Conservation (phyloP, 73 alveolate genomes). For the Tetrahymena elliotti region DNA sequence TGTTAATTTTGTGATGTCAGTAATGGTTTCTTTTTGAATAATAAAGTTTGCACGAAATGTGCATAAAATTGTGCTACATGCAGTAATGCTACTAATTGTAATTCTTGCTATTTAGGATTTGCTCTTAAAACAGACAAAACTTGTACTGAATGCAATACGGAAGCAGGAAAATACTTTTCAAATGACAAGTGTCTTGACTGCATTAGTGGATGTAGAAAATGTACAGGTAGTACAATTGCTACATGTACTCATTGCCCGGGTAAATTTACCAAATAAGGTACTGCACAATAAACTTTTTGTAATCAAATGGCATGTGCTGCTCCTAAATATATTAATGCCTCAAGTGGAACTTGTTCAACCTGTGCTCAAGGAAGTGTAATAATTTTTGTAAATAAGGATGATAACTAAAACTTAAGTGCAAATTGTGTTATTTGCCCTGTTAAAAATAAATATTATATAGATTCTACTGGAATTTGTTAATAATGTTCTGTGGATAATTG, state of each 20-base stretch:
- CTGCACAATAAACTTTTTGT: not conserved
- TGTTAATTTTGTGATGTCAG: not conserved
- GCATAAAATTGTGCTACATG: not conserved
- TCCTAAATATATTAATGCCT: not conserved
- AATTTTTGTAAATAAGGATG: not conserved
- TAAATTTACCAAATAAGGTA: not conserved
- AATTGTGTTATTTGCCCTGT: not conserved
- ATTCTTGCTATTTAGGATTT: not conserved
- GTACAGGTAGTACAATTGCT: not conserved
- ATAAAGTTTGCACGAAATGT: not conserved
- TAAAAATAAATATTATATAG: not conserved
- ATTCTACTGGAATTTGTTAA: not conserved
- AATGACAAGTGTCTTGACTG: not conserved
- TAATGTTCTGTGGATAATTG: not conserved
- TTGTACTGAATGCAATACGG: not conserved
- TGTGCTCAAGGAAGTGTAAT: not conserved
- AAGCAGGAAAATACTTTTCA: not conserved
- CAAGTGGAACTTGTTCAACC: not conserved
- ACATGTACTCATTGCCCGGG: not conserved
- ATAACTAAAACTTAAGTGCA: not conserved
- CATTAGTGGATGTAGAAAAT: not conserved
- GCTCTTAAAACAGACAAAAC: not conserved
- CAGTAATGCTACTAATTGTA: not conserved
- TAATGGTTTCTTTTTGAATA: not conserved
- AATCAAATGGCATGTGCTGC: not conserved